Evolutionary conservation across 495 filamentous ascomycete species (phyloP), one percentile per base, ranked within the genome.

Genomic region (Aspergillus conjunctus): DNA sequence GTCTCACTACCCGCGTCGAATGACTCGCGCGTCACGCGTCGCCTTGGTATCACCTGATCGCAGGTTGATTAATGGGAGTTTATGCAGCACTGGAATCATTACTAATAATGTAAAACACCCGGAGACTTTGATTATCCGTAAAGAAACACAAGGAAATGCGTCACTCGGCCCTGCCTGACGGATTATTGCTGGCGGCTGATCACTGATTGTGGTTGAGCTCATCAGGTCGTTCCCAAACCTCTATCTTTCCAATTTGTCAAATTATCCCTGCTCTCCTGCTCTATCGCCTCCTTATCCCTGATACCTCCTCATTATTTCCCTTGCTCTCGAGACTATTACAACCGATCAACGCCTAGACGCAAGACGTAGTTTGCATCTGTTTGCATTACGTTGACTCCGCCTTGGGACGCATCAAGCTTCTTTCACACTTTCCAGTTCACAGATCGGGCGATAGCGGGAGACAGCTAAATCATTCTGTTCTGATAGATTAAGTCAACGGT

Each of bases 301-400:
- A 46, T 51, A 61, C 41, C 22, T 55, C 3, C 14, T 55, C 12
- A 44, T 41, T 51, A 20, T 21, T 50, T n/a, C 15, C 37, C 15
- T 41, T 41, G 37, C 15, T 41, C 12, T 41, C 37, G 11, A 7
- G 3, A 14, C 31, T 31, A 9, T 18, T 20, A 32, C 50, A 30
- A 43, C 17, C 21, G 32, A 50, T 30, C 56, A 50, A n/a, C 34
- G 22, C 49, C 56, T 62, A 32, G 33, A 33, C 46, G 15, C 50
- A 54, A 44, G 37, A 56, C 52, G 39, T 33, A 39, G 68, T 73
- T 78, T 75, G 72, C 73, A 73, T 58, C 59, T 71, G 73, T 76
- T 75, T 78, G 71, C 73, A 76, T 61, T 41, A 56, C 32, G 31
- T 64, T 50, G 45, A 61, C 66, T 65, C 66, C 20, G 7, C 41